Conservation (phyloP, 805 yeast species). For the Barnettozyma salicaria region DNA sequence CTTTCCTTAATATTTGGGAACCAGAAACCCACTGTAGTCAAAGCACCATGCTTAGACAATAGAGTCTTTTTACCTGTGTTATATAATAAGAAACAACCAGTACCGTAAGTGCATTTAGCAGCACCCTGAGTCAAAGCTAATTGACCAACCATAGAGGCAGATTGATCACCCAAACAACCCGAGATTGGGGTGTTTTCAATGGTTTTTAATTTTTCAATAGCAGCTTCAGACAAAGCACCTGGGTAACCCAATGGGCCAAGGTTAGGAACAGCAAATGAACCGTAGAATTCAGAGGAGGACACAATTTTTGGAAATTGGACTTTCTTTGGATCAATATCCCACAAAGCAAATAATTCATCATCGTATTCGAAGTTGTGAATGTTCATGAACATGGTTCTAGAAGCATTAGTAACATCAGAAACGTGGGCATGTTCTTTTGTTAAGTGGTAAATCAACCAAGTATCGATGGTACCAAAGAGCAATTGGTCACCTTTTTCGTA, state of each 20-base stretch:
- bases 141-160: conserved; percentile 91
- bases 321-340: conserved; percentile 68
- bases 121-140: conserved; percentile 76
- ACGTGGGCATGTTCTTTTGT: conserved; percentile 65
- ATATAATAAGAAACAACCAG: conserved; percentile 87
- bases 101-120: conserved; percentile 94
- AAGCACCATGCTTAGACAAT: conserved; percentile 70
- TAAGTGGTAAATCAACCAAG: conserved; percentile 86
- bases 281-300: conserved; percentile 74
- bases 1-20: conserved; percentile 54
- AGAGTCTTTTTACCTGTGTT: conserved; percentile 76
- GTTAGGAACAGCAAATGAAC: conserved; percentile 60
- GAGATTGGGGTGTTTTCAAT: conserved; percentile 66
- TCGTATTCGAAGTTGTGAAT: conserved; percentile 72
- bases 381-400: conserved; percentile 87
- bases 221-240: conserved; percentile 44
- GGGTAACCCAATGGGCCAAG: conserved; percentile 46
- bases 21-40: conserved; percentile 89
- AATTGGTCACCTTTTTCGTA: conserved; percentile 72
- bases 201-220: conserved; percentile 41
- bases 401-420: conserved; percentile 87
- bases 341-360: conserved; percentile 63
- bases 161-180: conserved; percentile 93
- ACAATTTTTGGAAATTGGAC: conserved; percentile 70
- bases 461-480: conserved; percentile 91